Evolutionary conservation across 345 rosid genomes (phyloP).

Genomic region (Bretschneidera sinensis): DNA sequence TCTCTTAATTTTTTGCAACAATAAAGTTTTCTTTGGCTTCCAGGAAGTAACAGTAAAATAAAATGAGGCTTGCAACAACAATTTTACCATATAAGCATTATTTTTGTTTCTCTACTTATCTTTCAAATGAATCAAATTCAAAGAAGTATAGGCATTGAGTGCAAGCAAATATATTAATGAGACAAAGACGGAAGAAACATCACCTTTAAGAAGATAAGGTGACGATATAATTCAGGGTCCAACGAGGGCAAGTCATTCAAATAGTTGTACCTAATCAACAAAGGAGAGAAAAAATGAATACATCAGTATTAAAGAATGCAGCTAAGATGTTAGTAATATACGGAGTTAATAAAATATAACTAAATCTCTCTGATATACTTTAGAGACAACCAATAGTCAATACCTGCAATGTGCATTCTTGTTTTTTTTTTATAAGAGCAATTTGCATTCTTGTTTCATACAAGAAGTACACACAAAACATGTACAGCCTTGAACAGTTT

Average conservation of each 20-base stretch:
- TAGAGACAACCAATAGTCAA: not conserved
- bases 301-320: constrained; percentile 8
- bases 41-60: not conserved
- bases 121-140: not conserved
- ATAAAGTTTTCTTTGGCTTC: not conserved
- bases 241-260: constrained; percentile 94
- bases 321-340: not conserved
- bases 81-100: not conserved
- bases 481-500: not conserved
- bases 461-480: constrained; percentile 12
- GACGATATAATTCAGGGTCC: constrained; percentile 95
- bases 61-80: not conserved
- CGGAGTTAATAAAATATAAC: not conserved
- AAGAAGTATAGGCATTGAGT: too few relatives aligned
- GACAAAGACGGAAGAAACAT: constrained; percentile 1
- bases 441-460: not conserved
- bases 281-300: constrained; percentile 4
- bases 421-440: not conserved
- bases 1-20: not conserved
- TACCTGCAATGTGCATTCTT: not conserved
- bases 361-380: not conserved
- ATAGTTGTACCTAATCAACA: constrained; percentile 69
- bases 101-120: not conserved
- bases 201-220: constrained; percentile 95
- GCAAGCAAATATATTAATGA: not conserved